These are phyloP conservation scores for Aspergillus carlsbadensis DNA, from an alignment of 495 filamentous ascomycete species.

Conservation along the genomic window DNA sequence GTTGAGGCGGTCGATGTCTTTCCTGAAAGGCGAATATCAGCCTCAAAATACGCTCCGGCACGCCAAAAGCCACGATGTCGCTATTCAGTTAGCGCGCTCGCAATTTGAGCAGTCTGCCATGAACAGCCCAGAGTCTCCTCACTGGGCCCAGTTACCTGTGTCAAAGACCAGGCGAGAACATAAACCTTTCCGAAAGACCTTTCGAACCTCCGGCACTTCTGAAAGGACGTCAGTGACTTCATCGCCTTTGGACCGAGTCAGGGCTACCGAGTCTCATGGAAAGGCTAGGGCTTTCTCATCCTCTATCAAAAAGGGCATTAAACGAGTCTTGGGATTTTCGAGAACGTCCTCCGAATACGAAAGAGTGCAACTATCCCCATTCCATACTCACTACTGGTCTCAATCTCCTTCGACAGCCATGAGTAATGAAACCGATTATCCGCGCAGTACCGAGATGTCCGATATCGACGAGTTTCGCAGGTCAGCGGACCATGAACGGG, in stretches of 20 bases:
- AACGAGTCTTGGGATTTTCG: conserved; percentile 54
- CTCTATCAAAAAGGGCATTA: conserved; percentile 61
- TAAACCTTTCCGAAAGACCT: conserved; percentile 58
- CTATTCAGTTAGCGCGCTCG: conserved; percentile 46
- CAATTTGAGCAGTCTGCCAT: conserved; percentile 43
- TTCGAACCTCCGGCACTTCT: conserved; percentile 49
- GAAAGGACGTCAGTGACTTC: conserved; percentile 29
- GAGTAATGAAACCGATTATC: conserved; percentile 1
- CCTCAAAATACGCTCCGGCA: conserved; percentile 25
- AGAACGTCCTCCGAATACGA: conserved; percentile 38
- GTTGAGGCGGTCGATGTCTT: conserved; percentile 61
- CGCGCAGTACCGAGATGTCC: not conserved
- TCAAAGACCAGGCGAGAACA: conserved; percentile 44
- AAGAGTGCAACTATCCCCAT: conserved; percentile 51
- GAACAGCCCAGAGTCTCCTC: conserved; percentile 32
- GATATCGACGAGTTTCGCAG: conserved; percentile 34
- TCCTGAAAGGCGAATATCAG: conserved; percentile 46
- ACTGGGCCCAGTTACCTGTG: conserved; percentile 50
- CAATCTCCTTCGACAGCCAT: conserved; percentile 10
- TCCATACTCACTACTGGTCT: conserved; percentile 44
- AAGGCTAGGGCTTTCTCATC: conserved; percentile 60
- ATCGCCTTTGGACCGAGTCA: conserved; percentile 18
- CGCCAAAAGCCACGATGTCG: conserved; percentile 43
- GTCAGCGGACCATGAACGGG: conserved; percentile 31
- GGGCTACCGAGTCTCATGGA: conserved; percentile 40